Evolutionary conservation across 306 rosid genomes (phyloP).

Genomic region (Notholithocarpus densiflorus): DNA sequence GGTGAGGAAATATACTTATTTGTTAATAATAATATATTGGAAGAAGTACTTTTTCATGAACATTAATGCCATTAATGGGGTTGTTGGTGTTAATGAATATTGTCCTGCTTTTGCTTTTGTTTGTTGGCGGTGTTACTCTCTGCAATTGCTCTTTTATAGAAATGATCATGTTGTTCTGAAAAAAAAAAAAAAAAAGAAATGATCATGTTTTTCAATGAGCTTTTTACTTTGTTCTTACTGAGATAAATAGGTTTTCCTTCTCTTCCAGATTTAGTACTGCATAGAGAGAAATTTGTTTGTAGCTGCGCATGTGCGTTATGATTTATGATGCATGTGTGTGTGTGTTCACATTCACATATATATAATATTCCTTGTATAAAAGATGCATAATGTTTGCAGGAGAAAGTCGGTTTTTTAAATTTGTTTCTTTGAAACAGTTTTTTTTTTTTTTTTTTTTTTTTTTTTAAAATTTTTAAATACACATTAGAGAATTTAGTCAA

Average conservation of each 20-base stretch:
- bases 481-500: too few species aligned
- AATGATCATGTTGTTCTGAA: neutral
- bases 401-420: too few species aligned
- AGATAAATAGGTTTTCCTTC: conserved; percentile 25
- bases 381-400: too few species aligned
- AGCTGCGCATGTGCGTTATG: conserved; percentile 1
- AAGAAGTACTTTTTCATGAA: conserved; percentile 19
- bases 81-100: conserved; percentile 38
- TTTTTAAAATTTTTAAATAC: too few species aligned
- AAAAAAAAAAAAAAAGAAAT: too few species aligned
- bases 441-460: too few species aligned
- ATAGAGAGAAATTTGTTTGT: neutral
- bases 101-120: conserved; percentile 30
- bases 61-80: conserved; percentile 37
- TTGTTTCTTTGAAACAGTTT: too few species aligned
- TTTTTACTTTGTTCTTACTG: conserved; percentile 1
- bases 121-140: conserved; percentile 21
- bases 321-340: conserved; percentile 4
- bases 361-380: too few species aligned
- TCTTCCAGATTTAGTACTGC: conserved; percentile 19
- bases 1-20: conserved; percentile 32
- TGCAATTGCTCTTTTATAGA: conserved; percentile 10
- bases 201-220: neutral
- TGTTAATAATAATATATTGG: conserved; percentile 24
- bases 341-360: neutral